These are phyloP conservation scores for Leccinum boreale DNA, from an alignment of 768 basidiomycete species.

Conservation along the genomic window DNA sequence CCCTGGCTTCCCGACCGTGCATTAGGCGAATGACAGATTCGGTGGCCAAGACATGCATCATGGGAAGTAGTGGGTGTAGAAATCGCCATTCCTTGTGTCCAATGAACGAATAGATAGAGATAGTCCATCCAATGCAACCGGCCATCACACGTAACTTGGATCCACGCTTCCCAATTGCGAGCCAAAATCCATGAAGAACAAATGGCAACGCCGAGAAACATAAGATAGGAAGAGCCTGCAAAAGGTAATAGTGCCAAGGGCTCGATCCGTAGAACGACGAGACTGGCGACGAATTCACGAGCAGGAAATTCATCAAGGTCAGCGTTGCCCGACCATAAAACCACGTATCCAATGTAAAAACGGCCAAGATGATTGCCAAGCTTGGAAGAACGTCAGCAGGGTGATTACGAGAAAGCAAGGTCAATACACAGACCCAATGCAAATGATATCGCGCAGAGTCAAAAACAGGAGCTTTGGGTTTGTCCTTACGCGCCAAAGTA, in stretches of 20 bases:
- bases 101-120: constrained; percentile 68
- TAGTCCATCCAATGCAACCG: constrained; percentile 55
- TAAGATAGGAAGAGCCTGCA: constrained; percentile 82
- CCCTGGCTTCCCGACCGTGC: background rate
- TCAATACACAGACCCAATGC: constrained; percentile 43
- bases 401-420: constrained; percentile 1
- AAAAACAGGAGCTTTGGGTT: constrained; percentile 28
- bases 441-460: constrained; percentile 38
- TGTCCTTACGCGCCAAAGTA: constrained; percentile 53
- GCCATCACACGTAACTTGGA: constrained; percentile 44
- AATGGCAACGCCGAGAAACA: constrained; percentile 74
- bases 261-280: constrained; percentile 91
- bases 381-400: constrained; percentile 14
- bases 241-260: constrained; percentile 86
- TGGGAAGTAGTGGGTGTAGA: constrained; percentile 84
- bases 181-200: constrained; percentile 57
- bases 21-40: constrained; percentile 60
- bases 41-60: constrained; percentile 76
- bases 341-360: constrained; percentile 57
- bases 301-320: constrained; percentile 80
- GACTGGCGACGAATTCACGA: constrained; percentile 77
- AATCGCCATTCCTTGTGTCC: constrained; percentile 99
- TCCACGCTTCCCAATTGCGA: constrained; percentile 19
- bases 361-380: constrained; percentile 23
- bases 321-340: constrained; percentile 68